Evolutionary conservation across 331 rosid species (phyloP).

Genomic region (Spiraea crenata): DNA sequence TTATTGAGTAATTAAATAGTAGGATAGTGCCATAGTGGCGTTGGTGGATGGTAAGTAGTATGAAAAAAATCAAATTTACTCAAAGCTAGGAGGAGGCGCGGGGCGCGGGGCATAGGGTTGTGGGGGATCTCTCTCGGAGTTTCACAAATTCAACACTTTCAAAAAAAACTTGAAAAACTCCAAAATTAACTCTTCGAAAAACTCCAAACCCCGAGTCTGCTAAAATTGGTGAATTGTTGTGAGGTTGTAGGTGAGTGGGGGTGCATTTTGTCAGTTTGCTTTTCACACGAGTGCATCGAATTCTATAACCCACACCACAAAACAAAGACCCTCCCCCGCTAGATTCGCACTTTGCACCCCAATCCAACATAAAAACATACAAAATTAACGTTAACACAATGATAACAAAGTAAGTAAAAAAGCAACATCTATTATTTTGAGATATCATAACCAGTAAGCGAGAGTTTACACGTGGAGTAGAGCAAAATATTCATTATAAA

Average conservation of each 20-base stretch:
- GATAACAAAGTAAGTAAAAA: background rate
- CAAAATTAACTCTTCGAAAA: background rate
- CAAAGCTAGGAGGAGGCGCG: conserved; percentile 8
- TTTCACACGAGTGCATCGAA: conserved; percentile 19
- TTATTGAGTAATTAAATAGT: background rate
- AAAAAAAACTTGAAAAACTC: too few relatives aligned
- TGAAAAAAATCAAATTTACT: background rate
- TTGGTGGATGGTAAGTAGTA: background rate
- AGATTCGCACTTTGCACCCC: conserved; percentile 1
- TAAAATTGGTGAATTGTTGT: background rate
- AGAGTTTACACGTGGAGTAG: too few relatives aligned
- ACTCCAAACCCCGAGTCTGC: conserved; percentile 1
- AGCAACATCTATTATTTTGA: too few relatives aligned
- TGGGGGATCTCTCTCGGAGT: background rate
- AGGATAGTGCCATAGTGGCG: background rate
- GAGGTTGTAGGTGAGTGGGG: conserved; percentile 10
- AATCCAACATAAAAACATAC: conserved; percentile 5
- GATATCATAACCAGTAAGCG: too few relatives aligned
- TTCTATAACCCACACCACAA: background rate
- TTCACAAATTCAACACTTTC: background rate
- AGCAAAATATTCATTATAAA: too few relatives aligned
- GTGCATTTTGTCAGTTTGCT: conserved; percentile 19
- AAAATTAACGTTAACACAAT: background rate
- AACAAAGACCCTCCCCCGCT: background rate
- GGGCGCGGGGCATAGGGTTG: conserved; percentile 26